Evolutionary conservation across 1,139 yeast genomes (phyloP).

Genomic region (Geotrichum fermentans): DNA sequence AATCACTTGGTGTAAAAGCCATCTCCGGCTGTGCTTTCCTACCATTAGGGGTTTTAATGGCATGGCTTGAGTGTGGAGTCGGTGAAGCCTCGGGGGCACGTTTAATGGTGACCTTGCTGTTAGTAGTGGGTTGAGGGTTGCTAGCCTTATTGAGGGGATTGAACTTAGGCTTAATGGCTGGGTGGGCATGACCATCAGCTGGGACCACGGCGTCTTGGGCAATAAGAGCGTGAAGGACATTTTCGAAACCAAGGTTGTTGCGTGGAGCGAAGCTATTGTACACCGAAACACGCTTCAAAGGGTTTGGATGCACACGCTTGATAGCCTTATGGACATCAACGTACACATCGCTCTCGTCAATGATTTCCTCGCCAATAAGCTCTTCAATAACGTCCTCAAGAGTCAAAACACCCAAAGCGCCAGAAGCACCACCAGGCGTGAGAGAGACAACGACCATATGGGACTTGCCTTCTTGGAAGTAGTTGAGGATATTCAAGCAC

Average conservation of each 20-base stretch:
- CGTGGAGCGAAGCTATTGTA: constrained; percentile 22
- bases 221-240: constrained; percentile 24
- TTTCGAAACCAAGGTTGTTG: constrained; percentile 28
- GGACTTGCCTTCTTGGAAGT: constrained; percentile 95
- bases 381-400: constrained; percentile 96
- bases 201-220: constrained; percentile 7
- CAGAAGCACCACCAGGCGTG: constrained; percentile 79
- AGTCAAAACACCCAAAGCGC: constrained; percentile 88
- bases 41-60: no score
- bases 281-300: constrained; percentile 56
- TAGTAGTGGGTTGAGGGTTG: constrained; percentile 72
- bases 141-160: constrained; percentile 62
- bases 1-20: constrained; percentile 11
- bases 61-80: neutral
- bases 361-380: constrained; percentile 94
- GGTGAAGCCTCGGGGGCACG: constrained; percentile 15
- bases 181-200: neutral
- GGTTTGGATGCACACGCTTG: constrained; percentile 73
- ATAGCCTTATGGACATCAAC: constrained; percentile 85
- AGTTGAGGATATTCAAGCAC: constrained; percentile 86
- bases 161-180: constrained; percentile 28
- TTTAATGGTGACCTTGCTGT: constrained; percentile 46
- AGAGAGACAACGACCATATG: constrained; percentile 94
- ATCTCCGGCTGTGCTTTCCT: constrained; percentile 9
- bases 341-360: constrained; percentile 95